These are phyloP conservation scores for Daldinia grandis DNA, from an alignment of 495 filamentous ascomycete species.

Conservation along the genomic window DNA sequence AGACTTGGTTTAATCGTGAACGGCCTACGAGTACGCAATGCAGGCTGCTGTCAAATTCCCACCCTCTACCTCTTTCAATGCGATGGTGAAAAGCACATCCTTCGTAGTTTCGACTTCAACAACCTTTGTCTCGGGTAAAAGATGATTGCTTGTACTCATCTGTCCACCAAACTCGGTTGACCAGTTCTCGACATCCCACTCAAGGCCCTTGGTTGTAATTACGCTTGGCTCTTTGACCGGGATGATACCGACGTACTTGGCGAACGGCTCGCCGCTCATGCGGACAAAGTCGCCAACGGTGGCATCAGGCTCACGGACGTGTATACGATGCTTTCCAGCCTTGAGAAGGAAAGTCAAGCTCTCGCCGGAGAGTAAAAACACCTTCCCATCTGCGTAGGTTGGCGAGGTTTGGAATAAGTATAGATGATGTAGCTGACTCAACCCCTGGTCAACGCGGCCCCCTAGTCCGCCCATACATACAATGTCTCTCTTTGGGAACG, in stretches of 20 bases:
- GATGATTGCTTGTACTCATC: constrained; percentile 93
- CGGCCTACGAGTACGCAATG: background rate
- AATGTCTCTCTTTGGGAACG: constrained; percentile 54
- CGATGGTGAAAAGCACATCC: constrained; percentile 86
- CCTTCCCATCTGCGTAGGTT: constrained; percentile 53
- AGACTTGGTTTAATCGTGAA: too few relatives aligned
- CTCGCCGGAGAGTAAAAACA: constrained; percentile 80
- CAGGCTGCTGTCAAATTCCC: background rate
- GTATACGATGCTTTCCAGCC: constrained; percentile 71
- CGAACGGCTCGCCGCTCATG: constrained; percentile 54
- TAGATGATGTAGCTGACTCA: constrained; percentile 85
- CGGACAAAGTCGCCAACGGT: constrained; percentile 49
- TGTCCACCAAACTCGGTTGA: constrained; percentile 81
- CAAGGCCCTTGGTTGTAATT: constrained; percentile 80
- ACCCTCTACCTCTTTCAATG: constrained; percentile 55
- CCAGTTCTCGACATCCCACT: constrained; percentile 90
- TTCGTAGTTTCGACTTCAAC: constrained; percentile 70
- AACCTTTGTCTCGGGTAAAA: constrained; percentile 58
- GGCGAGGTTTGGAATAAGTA: constrained; percentile 64
- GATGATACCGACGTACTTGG: constrained; percentile 81
- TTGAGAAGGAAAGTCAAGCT: constrained; percentile 83
- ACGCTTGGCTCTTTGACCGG: constrained; percentile 75
- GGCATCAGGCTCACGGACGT: constrained; percentile 58
- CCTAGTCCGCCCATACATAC: constrained; percentile 84
- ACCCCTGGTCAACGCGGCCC: constrained; percentile 89